Percentiles rank a stretch among this genome's conserved stretches.
phyloP scores from a whole-genome alignment of 2,329 filamentous ascomycete species.

The Fusarium praegraminearum region DNA sequence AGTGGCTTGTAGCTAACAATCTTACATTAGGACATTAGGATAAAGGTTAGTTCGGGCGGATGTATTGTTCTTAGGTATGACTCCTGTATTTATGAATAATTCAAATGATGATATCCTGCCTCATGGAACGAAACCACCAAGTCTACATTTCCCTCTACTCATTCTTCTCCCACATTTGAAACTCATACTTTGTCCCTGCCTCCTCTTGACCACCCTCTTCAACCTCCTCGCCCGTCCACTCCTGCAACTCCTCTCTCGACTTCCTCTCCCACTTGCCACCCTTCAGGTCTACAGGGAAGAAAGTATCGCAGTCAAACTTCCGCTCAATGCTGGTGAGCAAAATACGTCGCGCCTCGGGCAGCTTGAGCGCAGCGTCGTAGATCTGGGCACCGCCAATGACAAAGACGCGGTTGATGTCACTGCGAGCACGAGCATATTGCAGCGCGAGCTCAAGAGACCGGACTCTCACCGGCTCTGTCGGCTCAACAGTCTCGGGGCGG shows the following conservation, averaged over 20 bases:
- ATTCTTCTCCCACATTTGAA: slow-evolving; percentile 78
- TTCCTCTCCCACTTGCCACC: slow-evolving; percentile 66
- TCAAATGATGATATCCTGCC: slow-evolving; percentile 37
- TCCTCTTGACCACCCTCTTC: slow-evolving; percentile 70
- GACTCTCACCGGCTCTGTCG: slow-evolving; percentile 65
- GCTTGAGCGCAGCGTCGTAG: slow-evolving; percentile 76
- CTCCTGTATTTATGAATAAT: slow-evolving; percentile 37
- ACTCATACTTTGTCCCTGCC: slow-evolving; percentile 73
- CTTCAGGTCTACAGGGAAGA: slow-evolving; percentile 72
- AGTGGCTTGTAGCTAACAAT: too few species aligned
- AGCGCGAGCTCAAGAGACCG: slow-evolving; percentile 70
- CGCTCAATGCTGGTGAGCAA: slow-evolving; percentile 75
- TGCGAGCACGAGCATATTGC: slow-evolving; percentile 56
- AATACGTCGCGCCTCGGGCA: slow-evolving; percentile 69
- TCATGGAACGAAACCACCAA: not conserved
- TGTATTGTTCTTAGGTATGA: slow-evolving; percentile 21
- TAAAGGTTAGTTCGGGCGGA: not conserved
- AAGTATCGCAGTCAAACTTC: slow-evolving; percentile 82
- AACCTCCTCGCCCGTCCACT: slow-evolving; percentile 75
- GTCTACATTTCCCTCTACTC: slow-evolving; percentile 6
- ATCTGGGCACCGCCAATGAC: slow-evolving; percentile 92
- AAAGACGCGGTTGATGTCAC: slow-evolving; percentile 72
- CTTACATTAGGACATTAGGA: slow-evolving; percentile 19
- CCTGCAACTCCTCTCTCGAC: slow-evolving; percentile 65
- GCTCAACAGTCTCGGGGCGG: slow-evolving; percentile 12